Percentiles rank a stretch among this genome's conserved stretches.
Conservation (phyloP, 352 stramenopile genomes). For the Aphanomyces astaci region DNA sequence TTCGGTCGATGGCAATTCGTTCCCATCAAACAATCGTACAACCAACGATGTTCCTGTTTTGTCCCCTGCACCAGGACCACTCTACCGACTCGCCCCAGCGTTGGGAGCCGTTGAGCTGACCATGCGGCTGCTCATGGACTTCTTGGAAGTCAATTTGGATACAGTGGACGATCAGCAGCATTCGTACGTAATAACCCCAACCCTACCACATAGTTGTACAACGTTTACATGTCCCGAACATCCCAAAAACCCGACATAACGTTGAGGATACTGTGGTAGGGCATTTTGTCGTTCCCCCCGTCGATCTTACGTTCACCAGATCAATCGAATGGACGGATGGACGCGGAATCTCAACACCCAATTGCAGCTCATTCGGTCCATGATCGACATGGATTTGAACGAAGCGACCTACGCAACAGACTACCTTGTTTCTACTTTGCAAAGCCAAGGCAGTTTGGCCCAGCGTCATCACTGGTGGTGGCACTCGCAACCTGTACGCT, state of each 20-base stretch:
- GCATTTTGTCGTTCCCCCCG: not conserved
- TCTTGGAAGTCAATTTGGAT: slow-evolving; percentile 15
- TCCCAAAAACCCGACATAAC: too few species aligned
- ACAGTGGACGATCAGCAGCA: not conserved
- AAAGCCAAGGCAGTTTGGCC: not conserved
- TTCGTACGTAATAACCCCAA: too few species aligned
- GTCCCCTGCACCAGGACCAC: not conserved
- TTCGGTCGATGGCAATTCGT: not conserved
- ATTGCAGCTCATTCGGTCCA: slow-evolving; percentile 5
- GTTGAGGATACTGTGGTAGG: too few species aligned
- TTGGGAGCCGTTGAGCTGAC: slow-evolving; percentile 15
- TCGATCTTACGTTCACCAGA: slow-evolving; percentile 15
- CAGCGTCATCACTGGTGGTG: not conserved
- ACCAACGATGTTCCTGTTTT: too few species aligned
- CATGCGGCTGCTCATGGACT: slow-evolving; percentile 11
- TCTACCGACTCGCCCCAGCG: slow-evolving; percentile 10
- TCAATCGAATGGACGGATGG: not conserved
- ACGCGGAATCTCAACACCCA: slow-evolving; percentile 16
- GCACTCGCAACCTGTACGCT: not conserved
- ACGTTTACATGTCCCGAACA: too few species aligned
- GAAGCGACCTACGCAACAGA: not conserved
- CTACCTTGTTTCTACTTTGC: not conserved
- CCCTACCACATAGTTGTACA: too few species aligned
- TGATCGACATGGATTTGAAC: slow-evolving; percentile 17
- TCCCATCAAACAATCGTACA: not conserved